phyloP scores from a whole-genome alignment of 805 yeast species.

The Ogataea trehaloabstinens region DNA sequence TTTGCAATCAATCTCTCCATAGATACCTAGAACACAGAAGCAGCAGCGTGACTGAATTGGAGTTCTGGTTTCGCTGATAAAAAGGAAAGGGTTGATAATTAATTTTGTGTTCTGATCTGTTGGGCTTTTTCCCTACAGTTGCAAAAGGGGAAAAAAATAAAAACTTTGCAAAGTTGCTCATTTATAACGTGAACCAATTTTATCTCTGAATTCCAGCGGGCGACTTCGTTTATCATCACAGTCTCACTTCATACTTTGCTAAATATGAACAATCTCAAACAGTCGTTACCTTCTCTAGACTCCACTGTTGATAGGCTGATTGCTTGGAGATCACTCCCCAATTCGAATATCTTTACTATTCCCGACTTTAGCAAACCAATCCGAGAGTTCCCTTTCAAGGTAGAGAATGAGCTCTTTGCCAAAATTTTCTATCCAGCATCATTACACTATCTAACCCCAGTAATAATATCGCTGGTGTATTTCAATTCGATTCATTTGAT shows the following conservation, averaged over 20 bases:
- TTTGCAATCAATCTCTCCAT: too few relatives aligned
- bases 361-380: constrained; percentile 26
- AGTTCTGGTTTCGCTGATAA: too few relatives aligned
- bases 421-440: constrained; percentile 37
- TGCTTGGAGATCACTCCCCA: constrained; percentile 24
- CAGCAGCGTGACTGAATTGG: too few relatives aligned
- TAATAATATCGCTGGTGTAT: constrained; percentile 56
- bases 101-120: constrained; percentile 1
- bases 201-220: not conserved
- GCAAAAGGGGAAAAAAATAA: not conserved
- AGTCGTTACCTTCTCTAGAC: constrained; percentile 10
- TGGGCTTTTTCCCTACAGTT: not conserved
- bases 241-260: too few relatives aligned
- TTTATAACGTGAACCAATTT: not conserved
- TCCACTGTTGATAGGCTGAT: constrained; percentile 15
- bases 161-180: not conserved
- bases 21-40: too few relatives aligned
- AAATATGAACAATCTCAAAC: constrained; percentile 6
- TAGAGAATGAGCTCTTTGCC: constrained; percentile 20
- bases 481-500: constrained; percentile 55
- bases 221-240: too few relatives aligned
- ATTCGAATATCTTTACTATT: constrained; percentile 23
- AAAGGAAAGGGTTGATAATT: too few relatives aligned
- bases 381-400: constrained; percentile 28
- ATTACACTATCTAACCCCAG: constrained; percentile 52